Percentiles rank a stretch among this genome's conserved stretches.
Conservation (phyloP, 352 stramenopile genomes). For the Globisporangium echinulatum region DNA sequence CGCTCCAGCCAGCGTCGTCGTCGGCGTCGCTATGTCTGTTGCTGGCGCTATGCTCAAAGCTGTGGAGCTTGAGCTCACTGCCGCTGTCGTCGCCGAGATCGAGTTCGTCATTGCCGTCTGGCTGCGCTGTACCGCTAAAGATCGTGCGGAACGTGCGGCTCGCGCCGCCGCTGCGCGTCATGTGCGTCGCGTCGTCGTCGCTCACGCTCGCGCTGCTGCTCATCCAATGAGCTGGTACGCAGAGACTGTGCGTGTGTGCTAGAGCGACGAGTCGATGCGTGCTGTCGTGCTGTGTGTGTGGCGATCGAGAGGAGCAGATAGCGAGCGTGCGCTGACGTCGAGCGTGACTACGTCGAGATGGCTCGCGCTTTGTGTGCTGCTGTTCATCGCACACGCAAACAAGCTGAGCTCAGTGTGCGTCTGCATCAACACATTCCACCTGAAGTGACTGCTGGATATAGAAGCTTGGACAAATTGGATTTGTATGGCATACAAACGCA, state of each 20-base stretch:
- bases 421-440: too few species aligned
- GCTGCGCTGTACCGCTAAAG: slow-evolving; percentile 23
- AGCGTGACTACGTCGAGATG: too few species aligned
- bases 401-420: too few species aligned
- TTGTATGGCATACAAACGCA: too few species aligned
- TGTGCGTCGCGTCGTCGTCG: slow-evolving; percentile 11
- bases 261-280: too few species aligned
- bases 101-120: background rate
- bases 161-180: slow-evolving; percentile 43
- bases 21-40: background rate
- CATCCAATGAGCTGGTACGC: slow-evolving; percentile 16
- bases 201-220: slow-evolving; percentile 10
- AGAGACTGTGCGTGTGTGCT: too few species aligned
- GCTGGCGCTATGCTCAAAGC: slow-evolving; percentile 8
- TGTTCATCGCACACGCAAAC: too few species aligned
- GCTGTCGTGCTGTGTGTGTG: too few species aligned
- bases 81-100: slow-evolving; percentile 3
- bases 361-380: too few species aligned
- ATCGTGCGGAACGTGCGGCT: slow-evolving; percentile 72
- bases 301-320: background rate
- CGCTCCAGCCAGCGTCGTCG: slow-evolving; percentile 44
- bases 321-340: background rate
- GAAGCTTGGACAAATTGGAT: too few species aligned
- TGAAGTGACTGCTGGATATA: too few species aligned
- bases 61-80: slow-evolving; percentile 9